Evolutionary conservation across 208 protist species (phyloP).

Genomic region (Acanthamoeba divionensis): DNA sequence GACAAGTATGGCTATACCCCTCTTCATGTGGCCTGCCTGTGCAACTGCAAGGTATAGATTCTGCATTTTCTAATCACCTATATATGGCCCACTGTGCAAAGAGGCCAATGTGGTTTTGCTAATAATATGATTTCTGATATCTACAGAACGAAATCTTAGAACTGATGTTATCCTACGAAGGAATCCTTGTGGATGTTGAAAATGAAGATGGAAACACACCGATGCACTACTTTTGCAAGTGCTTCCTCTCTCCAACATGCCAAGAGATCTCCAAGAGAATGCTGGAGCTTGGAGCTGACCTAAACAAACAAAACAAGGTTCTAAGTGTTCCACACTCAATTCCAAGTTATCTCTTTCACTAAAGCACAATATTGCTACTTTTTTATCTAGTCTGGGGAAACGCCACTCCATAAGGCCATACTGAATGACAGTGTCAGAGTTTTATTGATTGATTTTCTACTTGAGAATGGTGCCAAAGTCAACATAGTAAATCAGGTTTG

Average conservation of each 20-base stretch:
- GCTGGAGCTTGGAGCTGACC: conserved; percentile 57
- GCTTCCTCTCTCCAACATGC: conserved; percentile 58
- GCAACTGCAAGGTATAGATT: no score
- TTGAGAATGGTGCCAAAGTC: conserved; percentile 40
- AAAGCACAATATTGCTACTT: background rate
- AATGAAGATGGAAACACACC: conserved; percentile 66
- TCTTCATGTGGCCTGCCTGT: background rate
- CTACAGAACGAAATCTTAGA: conserved; percentile 51
- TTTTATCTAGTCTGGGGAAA: conserved; percentile 56
- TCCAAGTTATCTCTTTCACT: background rate
- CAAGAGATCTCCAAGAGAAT: conserved; percentile 55
- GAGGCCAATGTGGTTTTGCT: no score
- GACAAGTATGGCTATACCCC: background rate
- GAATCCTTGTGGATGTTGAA: conserved; percentile 51
- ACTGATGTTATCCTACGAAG: conserved; percentile 31
- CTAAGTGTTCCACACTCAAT: background rate
- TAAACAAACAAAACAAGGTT: conserved; percentile 60
- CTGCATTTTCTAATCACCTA: no score
- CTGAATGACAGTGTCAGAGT: conserved; percentile 65
- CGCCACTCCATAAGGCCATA: conserved; percentile 67
- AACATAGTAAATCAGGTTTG: conserved; percentile 25
- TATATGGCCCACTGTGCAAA: no score
- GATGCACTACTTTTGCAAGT: conserved; percentile 68
- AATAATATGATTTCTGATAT: no score
- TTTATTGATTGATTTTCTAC: conserved; percentile 53